Base-by-base conservation (phyloP, 2,329 filamentous ascomycete genomes). In the Pezicula rhizophila region DNA sequence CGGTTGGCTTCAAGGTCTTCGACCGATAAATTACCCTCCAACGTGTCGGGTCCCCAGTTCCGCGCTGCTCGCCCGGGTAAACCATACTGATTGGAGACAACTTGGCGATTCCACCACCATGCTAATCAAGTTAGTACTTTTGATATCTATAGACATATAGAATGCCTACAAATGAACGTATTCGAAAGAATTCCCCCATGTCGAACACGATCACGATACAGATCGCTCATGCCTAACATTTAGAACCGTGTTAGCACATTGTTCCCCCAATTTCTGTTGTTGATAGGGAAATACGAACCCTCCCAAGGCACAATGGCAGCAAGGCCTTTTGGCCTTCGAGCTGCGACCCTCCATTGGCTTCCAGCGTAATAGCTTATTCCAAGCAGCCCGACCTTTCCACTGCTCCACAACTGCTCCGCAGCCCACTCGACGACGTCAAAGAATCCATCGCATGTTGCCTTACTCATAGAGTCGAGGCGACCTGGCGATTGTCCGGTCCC, bases 31-130 rank as follows among this genome's bases (percentile, higher is more conserved):
- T 80, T 71, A 1, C 81, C 81, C 53, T 84, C 81, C 23, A 82
- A 68, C 0, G 79, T 82, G 45, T 68, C 57, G 62, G 59, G 26
- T 55, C 59, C 44, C 60, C 59, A 38, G 60, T 49, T 60, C 23
- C 63, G 53, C 2, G 69, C 72, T 1, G 65, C 65, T 33, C 76
- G 65, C 1, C 72, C 75, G 2, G 74, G 70, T 8, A 69, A 70
- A 1, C 84, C 84, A 52, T 88, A 88, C 62, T 89, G 85, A 57
- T 87, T 87, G 0, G 71, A 70, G 7, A 85, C 68, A 6, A 86
- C 80, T 60, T 85, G 82, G 0, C 80, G 71, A 57, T 84, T 74
- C 81, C 81, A 85, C 82, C 82, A 86, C 57, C 83, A 79, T 12
- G 31, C 31, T 34, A n/a, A n/a, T n/a, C 8, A 34, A 34, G 31